Conservation (phyloP, 768 basidiomycete species). For the Tricholoma matsutake region DNA sequence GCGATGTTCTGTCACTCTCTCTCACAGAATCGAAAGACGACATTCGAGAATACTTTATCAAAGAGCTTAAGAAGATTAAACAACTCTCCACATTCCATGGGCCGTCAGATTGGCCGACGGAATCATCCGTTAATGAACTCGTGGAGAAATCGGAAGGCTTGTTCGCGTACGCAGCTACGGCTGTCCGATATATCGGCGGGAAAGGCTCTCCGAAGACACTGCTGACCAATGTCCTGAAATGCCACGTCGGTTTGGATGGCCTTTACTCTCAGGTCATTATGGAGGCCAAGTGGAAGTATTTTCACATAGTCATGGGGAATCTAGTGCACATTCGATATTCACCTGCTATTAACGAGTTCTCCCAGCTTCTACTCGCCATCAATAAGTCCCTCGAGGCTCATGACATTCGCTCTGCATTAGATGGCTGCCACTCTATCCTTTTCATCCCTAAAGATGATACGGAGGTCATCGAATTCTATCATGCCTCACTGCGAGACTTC, state of each 20-base stretch:
- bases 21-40: background rate
- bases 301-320: conserved; percentile 2
- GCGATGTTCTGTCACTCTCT: background rate
- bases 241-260: conserved; percentile 4
- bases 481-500: conserved; percentile 5
- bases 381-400: background rate
- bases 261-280: conserved; percentile 4
- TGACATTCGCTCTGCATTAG: too few species aligned
- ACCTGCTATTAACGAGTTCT: background rate
- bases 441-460: too few species aligned
- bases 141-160: background rate
- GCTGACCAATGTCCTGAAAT: background rate
- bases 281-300: background rate
- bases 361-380: background rate
- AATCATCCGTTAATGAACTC: background rate
- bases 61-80: background rate
- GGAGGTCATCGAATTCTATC: background rate
- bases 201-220: too few species aligned
- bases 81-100: too few species aligned
- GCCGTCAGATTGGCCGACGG: background rate
- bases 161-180: background rate
- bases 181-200: too few species aligned
- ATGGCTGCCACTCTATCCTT: too few species aligned
- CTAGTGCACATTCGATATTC: conserved; percentile 6
- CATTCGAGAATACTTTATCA: background rate